Percentiles rank a stretch among this genome's conserved stretches.
Conservation (phyloP, 371 early-diverging fungal species). For the Mortierella sp. region DNA sequence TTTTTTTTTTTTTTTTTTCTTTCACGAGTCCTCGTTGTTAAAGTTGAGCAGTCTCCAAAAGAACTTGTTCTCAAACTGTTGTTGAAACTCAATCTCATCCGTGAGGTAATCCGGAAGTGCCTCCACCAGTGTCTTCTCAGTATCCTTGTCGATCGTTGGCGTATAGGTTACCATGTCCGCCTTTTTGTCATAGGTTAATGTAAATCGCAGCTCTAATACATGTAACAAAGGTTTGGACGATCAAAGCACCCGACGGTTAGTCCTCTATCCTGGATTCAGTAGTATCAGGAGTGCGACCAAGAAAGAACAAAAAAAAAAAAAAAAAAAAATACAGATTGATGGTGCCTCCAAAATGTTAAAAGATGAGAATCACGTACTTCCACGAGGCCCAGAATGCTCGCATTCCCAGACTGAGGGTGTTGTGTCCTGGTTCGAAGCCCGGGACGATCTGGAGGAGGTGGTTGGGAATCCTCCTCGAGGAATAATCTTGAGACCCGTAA, state of each 20-base stretch:
- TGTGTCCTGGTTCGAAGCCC: slow-evolving; percentile 14
- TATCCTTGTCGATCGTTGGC: slow-evolving; percentile 19
- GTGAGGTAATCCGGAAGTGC: slow-evolving; percentile 41
- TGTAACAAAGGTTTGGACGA: neutral
- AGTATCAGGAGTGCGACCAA: too few species aligned
- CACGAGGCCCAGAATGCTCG: slow-evolving; percentile 37
- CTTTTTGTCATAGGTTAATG: slow-evolving; percentile 30
- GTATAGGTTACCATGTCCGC: slow-evolving; percentile 21
- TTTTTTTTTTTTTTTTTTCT: neutral
- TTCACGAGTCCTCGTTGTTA: slow-evolving; percentile 22
- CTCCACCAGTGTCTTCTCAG: slow-evolving; percentile 22
- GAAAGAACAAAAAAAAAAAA: neutral
- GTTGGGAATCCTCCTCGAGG: slow-evolving; percentile 15
- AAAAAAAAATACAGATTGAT: neutral
- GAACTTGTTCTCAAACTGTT: slow-evolving; percentile 34
- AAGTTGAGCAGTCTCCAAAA: slow-evolving; percentile 44
- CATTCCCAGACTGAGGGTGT: slow-evolving; percentile 36
- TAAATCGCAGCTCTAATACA: slow-evolving; percentile 30
- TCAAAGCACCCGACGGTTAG: too few species aligned
- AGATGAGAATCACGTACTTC: slow-evolving; percentile 26
- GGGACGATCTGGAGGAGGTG: neutral
- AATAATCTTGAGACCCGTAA: slow-evolving; percentile 34
- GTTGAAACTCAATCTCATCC: slow-evolving; percentile 37
- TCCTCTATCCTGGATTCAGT: too few species aligned
- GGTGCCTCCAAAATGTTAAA: neutral